Percentiles rank a stretch among this genome's conserved stretches.
Evolutionary conservation across 2,329 filamentous ascomycete genomes (phyloP).

Genomic region (Sporothrix pseudoabietina): DNA sequence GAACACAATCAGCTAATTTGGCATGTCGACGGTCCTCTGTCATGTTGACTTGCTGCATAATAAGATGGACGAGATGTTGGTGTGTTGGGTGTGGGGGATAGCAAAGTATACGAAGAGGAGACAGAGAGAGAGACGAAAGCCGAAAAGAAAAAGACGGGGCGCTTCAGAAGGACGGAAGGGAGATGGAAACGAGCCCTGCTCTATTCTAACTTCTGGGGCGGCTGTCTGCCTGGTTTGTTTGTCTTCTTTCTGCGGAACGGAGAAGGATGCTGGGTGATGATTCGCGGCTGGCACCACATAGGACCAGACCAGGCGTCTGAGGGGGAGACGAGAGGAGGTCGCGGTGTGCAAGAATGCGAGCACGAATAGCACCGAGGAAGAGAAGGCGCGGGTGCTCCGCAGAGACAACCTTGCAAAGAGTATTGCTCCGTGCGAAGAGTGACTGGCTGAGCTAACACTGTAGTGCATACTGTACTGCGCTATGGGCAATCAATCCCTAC

Average conservation of each 20-base stretch:
- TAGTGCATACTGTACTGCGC: slow-evolving; percentile 6
- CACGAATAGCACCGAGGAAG: neutral
- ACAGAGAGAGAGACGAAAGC: neutral
- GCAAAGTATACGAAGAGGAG: slow-evolving; percentile 18
- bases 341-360: neutral
- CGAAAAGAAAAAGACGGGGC: neutral
- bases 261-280: slow-evolving; percentile 22
- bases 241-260: slow-evolving; percentile 20
- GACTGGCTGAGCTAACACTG: neutral
- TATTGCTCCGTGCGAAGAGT: slow-evolving; percentile 6
- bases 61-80: neutral
- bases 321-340: slow-evolving; percentile 1
- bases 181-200: slow-evolving; percentile 14
- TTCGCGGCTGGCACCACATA: neutral
- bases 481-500: slow-evolving; percentile 21
- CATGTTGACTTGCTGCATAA: neutral
- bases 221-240: slow-evolving; percentile 9
- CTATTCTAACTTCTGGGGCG: neutral
- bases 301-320: slow-evolving; percentile 11
- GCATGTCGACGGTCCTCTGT: neutral
- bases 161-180: slow-evolving; percentile 19
- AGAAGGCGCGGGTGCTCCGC: slow-evolving; percentile 12
- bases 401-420: neutral
- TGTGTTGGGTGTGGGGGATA: slow-evolving; percentile 22
- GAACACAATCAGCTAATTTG: neutral